Percentiles rank a stretch among this genome's conserved stretches.
These are phyloP conservation scores for Cercospora berteroae DNA, from an alignment of 2,329 filamentous ascomycete species.

Conservation along the genomic window DNA sequence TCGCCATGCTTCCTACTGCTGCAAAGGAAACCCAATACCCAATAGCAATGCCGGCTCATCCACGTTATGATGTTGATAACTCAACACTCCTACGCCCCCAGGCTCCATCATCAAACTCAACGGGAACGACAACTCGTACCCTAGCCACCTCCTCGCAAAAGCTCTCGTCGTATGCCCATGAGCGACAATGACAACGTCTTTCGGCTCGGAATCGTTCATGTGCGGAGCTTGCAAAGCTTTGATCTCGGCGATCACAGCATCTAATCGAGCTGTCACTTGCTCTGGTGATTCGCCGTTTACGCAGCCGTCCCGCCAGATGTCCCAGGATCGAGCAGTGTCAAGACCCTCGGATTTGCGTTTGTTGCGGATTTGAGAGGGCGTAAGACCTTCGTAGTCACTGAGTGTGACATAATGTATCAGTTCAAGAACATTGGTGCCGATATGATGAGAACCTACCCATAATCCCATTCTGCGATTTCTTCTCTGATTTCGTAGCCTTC, in stretches of 20 bases:
- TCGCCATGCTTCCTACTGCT: slow-evolving; percentile 6
- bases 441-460: slow-evolving; percentile 59
- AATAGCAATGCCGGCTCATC: slow-evolving; percentile 77
- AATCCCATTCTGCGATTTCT: slow-evolving; percentile 81
- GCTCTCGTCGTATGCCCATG: slow-evolving; percentile 83
- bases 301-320: slow-evolving; percentile 89
- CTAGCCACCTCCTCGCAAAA: slow-evolving; percentile 80
- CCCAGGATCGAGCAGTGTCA: slow-evolving; percentile 60
- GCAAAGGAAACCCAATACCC: slow-evolving; percentile 62
- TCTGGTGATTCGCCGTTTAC: slow-evolving; percentile 73
- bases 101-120: slow-evolving; percentile 75
- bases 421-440: no score
- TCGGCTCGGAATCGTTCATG: slow-evolving; percentile 46
- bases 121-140: slow-evolving; percentile 64
- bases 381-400: slow-evolving; percentile 71
- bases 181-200: slow-evolving; percentile 74
- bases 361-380: slow-evolving; percentile 65
- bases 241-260: slow-evolving; percentile 71
- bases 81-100: slow-evolving; percentile 78
- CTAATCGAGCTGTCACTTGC: slow-evolving; percentile 68
- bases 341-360: slow-evolving; percentile 59
- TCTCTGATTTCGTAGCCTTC: slow-evolving; percentile 55
- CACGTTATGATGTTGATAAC: slow-evolving; percentile 77
- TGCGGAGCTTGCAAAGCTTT: slow-evolving; percentile 56
- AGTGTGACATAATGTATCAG: no score